Evolutionary conservation across 2,329 filamentous ascomycete species (phyloP), one percentile per base, ranked within the genome.

Genomic region (Fusarium odoratissimum): DNA sequence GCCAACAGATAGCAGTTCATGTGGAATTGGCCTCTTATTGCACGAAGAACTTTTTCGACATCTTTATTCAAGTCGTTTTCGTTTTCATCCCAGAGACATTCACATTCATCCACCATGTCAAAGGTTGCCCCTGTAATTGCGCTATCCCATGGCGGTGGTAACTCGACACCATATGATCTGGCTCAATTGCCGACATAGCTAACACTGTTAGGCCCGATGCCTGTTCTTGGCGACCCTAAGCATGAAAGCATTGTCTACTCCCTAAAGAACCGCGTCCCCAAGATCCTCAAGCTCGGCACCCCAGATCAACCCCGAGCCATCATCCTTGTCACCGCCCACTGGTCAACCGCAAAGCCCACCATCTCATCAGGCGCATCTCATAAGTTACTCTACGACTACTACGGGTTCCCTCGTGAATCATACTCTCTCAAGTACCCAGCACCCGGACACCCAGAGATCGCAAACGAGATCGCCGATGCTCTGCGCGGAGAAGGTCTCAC

Each of bases 291-390:
- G 71, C 84, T 91, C 5, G 83, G 84, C 42, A 88, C 87, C 0
- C 77, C 85, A 3, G 80, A 86, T 3, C 82, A 85, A 17, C 86
- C 84, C 0, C 82, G 82, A 14, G 88, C 86, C 30, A 89, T 90
- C 49, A 81, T 90, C 14, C 80, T 90, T 37, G 83, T 90, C 19
- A 90, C 89, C 0, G 88, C 89, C 8, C 88, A 90, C 80, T 90
- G 88, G 89, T 84, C 83, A 5, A 85, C 85, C 6, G 51, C 70
- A 19, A 79, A 78, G 13, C 88, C 88, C 3, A 85, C 83, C 45
- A 86, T 91, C 64, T 88, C 86, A 17, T 87, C 85, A 6, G 85
- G 75, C 8, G 74, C 80, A 25, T 82, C 81, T 30, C 89, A 86
- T 62, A 75, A 80, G 5, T 80, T 91, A 8, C 79, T 84, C 54